A percentile compares a stretch with the other conserved stretches of the same genome.
Conservation (phyloP, 257 asterid genomes). For the Solanum etuberosum region DNA sequence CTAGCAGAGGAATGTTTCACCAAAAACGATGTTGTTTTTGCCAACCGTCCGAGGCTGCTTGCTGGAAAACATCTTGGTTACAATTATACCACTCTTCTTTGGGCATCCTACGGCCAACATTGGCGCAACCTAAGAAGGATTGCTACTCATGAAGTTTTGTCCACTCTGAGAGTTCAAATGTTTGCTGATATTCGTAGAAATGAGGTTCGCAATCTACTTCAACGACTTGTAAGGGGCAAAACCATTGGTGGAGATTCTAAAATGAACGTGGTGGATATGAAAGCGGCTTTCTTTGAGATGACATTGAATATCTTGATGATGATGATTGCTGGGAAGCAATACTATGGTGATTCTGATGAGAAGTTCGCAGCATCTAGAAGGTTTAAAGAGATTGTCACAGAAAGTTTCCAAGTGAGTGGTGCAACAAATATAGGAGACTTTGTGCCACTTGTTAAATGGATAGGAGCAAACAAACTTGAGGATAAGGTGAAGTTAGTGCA, state of each 20-base stretch:
- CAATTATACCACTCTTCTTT: slow-evolving; percentile 46
- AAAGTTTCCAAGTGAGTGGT: background rate
- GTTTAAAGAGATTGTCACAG: no score
- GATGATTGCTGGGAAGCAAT: slow-evolving; percentile 34
- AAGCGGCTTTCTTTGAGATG: slow-evolving; percentile 15
- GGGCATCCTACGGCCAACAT: slow-evolving; percentile 38
- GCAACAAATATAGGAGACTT: slow-evolving; percentile 24
- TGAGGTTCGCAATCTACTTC: slow-evolving; percentile 8
- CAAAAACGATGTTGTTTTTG: slow-evolving; percentile 48
- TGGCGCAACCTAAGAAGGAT: slow-evolving; percentile 33
- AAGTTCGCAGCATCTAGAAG: no score
- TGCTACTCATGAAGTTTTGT: slow-evolving; percentile 23
- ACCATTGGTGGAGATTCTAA: background rate
- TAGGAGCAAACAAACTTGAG: slow-evolving; percentile 16
- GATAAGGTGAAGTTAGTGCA: slow-evolving; percentile 9
- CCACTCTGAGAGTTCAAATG: slow-evolving; percentile 13
- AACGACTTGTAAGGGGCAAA: background rate
- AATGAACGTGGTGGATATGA: slow-evolving; percentile 11
- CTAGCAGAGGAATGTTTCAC: slow-evolving; percentile 60
- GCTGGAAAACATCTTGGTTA: slow-evolving; percentile 62
- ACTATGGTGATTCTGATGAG: slow-evolving; percentile 6
- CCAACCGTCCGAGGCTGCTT: slow-evolving; percentile 54
- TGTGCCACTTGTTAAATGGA: slow-evolving; percentile 19
- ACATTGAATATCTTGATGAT: slow-evolving; percentile 27
- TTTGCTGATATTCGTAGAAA: background rate